These are phyloP conservation scores for Pachyrhizus erosus DNA, from an alignment of 306 rosid species.

Conservation along the genomic window DNA sequence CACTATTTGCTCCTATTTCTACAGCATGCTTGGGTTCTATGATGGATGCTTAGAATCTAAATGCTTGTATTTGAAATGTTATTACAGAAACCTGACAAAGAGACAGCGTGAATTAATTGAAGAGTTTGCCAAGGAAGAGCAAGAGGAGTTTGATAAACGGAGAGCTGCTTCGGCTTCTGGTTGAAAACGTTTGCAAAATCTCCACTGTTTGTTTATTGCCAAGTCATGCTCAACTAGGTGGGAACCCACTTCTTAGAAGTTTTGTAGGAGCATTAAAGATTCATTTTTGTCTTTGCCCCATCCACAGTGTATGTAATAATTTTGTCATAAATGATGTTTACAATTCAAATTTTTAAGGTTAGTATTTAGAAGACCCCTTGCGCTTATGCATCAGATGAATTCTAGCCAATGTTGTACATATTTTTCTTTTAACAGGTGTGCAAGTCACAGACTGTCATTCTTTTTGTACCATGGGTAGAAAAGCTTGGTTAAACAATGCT, in stretches of 20 bases:
- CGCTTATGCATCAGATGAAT: constrained; percentile 34
- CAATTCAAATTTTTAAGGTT: constrained; percentile 28
- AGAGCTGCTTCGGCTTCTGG: constrained; percentile 67
- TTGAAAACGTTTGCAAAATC: constrained; percentile 38
- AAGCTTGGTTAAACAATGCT: background rate
- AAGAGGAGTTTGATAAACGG: constrained; percentile 56
- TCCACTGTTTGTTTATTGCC: background rate
- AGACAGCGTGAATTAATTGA: constrained; percentile 84
- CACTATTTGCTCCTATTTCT: background rate
- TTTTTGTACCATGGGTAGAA: background rate
- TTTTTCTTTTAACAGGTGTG: constrained; percentile 24
- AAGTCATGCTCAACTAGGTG: constrained; percentile 32
- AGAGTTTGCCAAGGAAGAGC: constrained; percentile 86
- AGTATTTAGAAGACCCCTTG: constrained; percentile 28
- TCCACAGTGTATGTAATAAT: constrained; percentile 40
- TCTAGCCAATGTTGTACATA: constrained; percentile 42
- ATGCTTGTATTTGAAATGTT: constrained; percentile 17
- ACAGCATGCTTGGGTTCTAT: background rate
- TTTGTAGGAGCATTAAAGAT: constrained; percentile 62
- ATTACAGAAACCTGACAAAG: constrained; percentile 71
- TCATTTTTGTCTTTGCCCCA: background rate
- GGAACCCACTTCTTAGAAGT: constrained; percentile 47
- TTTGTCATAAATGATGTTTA: constrained; percentile 11
- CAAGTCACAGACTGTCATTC: constrained; percentile 2
- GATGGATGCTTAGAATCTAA: background rate